phyloP scores from a whole-genome alignment of 495 filamentous ascomycete species.

The Talaromyces nanjingensis region DNA sequence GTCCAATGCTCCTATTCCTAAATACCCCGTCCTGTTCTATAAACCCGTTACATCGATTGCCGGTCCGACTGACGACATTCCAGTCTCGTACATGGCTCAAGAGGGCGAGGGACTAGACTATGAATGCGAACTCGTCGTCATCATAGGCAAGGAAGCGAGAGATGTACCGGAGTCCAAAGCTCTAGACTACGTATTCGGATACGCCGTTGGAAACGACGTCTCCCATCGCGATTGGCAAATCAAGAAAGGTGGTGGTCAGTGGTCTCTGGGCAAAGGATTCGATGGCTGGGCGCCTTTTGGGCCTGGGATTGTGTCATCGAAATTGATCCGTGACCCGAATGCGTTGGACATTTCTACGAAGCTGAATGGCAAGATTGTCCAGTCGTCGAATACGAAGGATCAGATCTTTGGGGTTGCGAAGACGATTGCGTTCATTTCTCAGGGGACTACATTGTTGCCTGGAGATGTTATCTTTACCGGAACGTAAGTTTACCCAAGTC shows the following conservation, averaged over 20 bases:
- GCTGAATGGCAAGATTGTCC: slow-evolving; percentile 65
- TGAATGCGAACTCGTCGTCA: slow-evolving; percentile 73
- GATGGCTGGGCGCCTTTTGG: slow-evolving; percentile 88
- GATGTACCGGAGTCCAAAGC: slow-evolving; percentile 63
- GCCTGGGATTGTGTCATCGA: slow-evolving; percentile 65
- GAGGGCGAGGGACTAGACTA: slow-evolving; percentile 65
- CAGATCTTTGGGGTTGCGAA: slow-evolving; percentile 76
- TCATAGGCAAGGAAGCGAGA: slow-evolving; percentile 66
- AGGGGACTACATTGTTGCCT: slow-evolving; percentile 68
- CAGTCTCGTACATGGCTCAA: slow-evolving; percentile 52
- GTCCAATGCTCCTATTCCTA: slow-evolving; percentile 65
- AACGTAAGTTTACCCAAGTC: slow-evolving; percentile 51
- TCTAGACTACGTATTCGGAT: slow-evolving; percentile 70
- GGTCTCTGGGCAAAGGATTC: slow-evolving; percentile 76
- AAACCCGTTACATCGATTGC: slow-evolving; percentile 69
- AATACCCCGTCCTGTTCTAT: slow-evolving; percentile 75
- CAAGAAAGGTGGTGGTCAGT: slow-evolving; percentile 71
- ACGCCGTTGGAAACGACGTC: slow-evolving; percentile 76
- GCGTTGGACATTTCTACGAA: slow-evolving; percentile 57
- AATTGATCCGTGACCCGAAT: slow-evolving; percentile 65
- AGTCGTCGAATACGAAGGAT: slow-evolving; percentile 68
- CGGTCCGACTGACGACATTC: slow-evolving; percentile 65
- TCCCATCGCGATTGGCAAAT: slow-evolving; percentile 83
- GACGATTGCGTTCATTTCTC: slow-evolving; percentile 68
- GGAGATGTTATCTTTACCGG: slow-evolving; percentile 84